phyloP scores from a whole-genome alignment of 2,329 filamentous ascomycete species.

The Stemphylium beticola region DNA sequence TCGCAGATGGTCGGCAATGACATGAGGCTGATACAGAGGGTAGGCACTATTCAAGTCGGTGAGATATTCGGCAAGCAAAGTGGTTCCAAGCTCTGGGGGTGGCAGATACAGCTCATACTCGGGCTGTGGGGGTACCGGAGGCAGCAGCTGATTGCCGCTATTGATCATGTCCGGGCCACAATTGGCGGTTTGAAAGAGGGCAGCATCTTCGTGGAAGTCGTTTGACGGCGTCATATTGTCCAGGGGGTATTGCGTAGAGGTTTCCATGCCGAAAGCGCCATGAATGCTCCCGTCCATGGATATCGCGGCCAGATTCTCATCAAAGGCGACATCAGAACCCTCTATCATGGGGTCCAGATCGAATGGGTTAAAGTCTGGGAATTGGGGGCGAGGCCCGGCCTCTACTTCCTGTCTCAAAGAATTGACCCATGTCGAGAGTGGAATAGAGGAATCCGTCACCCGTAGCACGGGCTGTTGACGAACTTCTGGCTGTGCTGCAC shows the following conservation, averaged over 20 bases:
- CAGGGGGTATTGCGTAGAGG: not conserved
- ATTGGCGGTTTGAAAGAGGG: conserved; percentile 19
- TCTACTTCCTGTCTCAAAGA: conserved; percentile 30
- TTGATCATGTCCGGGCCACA: conserved; percentile 7
- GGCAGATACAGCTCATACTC: conserved; percentile 28
- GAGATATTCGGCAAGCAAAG: conserved; percentile 31
- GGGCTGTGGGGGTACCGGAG: not conserved
- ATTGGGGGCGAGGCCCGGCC: conserved; percentile 14
- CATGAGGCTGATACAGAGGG: conserved; percentile 29
- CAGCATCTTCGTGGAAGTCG: conserved; percentile 22
- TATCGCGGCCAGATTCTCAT: not conserved
- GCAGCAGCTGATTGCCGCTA: not conserved
- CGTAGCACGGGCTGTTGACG: conserved; percentile 21
- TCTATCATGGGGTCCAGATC: conserved; percentile 8
- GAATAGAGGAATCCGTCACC: conserved; percentile 17
- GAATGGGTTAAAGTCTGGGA: conserved; percentile 18
- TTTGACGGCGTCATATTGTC: conserved; percentile 13
- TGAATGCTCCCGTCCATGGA: not conserved
- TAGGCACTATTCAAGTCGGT: conserved; percentile 34
- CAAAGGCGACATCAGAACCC: not conserved
- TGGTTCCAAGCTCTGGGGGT: conserved; percentile 29
- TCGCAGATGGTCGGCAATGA: conserved; percentile 30
- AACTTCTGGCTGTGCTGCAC: conserved; percentile 26
- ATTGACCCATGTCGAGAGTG: conserved; percentile 25
- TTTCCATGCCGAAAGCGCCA: not conserved